Conservation (phyloP, 1,284 basidiomycete genomes). For the Athelia psychrophila region DNA sequence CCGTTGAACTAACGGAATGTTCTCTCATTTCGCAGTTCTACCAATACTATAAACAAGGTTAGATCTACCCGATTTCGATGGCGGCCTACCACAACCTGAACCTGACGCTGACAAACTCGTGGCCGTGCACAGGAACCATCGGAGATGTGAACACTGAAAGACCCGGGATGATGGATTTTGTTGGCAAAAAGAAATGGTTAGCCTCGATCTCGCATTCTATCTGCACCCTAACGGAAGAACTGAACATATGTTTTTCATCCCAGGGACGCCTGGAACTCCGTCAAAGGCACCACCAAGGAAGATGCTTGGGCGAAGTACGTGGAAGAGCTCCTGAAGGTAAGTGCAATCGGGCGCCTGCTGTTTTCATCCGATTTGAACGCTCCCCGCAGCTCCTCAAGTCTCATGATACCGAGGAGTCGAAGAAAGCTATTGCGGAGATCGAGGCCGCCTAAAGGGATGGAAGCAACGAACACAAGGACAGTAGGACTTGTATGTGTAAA, state of each 20-base stretch:
- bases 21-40: conserved; percentile 73
- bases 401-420: conserved; percentile 49
- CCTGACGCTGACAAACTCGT: background rate
- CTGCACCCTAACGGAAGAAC: background rate
- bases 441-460: conserved; percentile 38
- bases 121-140: conserved; percentile 51
- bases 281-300: conserved; percentile 72
- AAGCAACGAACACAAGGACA: background rate
- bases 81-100: background rate
- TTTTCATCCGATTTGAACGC: conserved; percentile 3
- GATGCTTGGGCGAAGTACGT: conserved; percentile 75
- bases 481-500: background rate
- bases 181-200: conserved; percentile 84
- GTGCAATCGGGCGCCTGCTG: conserved; percentile 19
- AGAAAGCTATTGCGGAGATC: conserved; percentile 59
- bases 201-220: conserved; percentile 15
- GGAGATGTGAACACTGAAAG: conserved; percentile 67
- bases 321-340: conserved; percentile 65
- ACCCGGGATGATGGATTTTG: conserved; percentile 77
- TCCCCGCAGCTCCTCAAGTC: conserved; percentile 51
- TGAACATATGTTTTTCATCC: conserved; percentile 9
- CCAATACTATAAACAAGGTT: conserved; percentile 89
- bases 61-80: conserved; percentile 7
- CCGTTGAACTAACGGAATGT: conserved; percentile 6
- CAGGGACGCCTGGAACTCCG: conserved; percentile 87